Conservation (phyloP, 164 flowering plant genomes). For the Santalum album region DNA sequence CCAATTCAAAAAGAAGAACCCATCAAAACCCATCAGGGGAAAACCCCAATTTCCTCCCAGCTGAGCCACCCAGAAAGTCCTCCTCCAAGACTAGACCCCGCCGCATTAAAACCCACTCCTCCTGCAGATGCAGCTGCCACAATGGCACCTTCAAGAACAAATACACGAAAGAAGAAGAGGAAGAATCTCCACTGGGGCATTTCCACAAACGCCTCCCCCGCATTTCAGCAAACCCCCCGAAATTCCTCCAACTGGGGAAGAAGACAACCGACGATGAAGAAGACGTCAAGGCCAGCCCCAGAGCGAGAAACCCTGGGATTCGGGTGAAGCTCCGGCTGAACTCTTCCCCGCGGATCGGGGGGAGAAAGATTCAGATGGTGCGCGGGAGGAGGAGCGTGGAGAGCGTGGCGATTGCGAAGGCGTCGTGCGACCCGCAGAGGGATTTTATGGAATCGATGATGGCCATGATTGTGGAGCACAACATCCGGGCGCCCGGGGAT, state of each 20-base stretch:
- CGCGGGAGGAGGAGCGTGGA: neutral
- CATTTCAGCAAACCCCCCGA: slow-evolving; percentile 22
- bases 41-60: slow-evolving; percentile 13
- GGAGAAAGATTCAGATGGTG: neutral
- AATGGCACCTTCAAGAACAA: too few species aligned
- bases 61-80: too few species aligned
- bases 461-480: neutral
- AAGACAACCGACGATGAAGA: neutral
- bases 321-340: neutral
- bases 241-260: slow-evolving; percentile 5
- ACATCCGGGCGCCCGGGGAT: neutral
- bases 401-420: neutral
- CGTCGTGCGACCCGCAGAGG: neutral
- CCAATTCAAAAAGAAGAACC: slow-evolving; percentile 41
- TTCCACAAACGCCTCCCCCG: slow-evolving; percentile 34
- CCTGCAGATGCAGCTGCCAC: too few species aligned
- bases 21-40: slow-evolving; percentile 4
- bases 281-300: neutral
- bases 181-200: slow-evolving; percentile 5
- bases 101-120: too few species aligned
- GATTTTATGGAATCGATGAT: neutral
- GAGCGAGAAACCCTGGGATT: neutral
- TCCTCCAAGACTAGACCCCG: too few species aligned
- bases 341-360: neutral
- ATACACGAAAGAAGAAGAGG: neutral